These are phyloP conservation scores for Ophiocordyceps camponoti-floridani DNA, from an alignment of 2,329 filamentous ascomycete species.

Conservation along the genomic window DNA sequence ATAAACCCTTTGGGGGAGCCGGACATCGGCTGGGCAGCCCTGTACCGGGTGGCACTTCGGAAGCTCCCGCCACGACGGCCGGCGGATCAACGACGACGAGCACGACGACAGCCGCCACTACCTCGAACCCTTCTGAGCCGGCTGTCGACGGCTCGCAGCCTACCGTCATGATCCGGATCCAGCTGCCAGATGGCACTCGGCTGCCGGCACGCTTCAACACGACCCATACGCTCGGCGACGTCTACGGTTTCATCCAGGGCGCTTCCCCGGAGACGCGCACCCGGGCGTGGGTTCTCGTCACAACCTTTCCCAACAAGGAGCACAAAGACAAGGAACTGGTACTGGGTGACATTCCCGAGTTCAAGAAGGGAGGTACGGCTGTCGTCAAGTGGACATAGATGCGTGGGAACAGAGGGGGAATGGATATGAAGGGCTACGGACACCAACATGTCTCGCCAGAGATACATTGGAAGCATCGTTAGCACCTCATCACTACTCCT, in stretches of 20 bases:
- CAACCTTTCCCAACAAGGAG: conserved; percentile 71
- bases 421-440: neutral
- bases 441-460: neutral
- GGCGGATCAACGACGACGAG: conserved; percentile 12
- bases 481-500: no score
- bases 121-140: conserved; percentile 14
- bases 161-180: conserved; percentile 53
- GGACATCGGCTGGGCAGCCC: conserved; percentile 63
- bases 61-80: conserved; percentile 8
- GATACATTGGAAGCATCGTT: no score
- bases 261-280: conserved; percentile 36
- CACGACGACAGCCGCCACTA: conserved; percentile 17
- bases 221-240: conserved; percentile 56
- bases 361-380: conserved; percentile 47
- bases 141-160: conserved; percentile 47
- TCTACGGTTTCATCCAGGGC: conserved; percentile 58
- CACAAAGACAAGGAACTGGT: conserved; percentile 47
- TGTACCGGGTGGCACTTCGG: conserved; percentile 39
- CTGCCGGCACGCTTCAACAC: conserved; percentile 71
- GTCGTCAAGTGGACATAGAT: conserved; percentile 39
- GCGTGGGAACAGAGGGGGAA: neutral
- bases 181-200: conserved; percentile 60
- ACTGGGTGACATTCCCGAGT: conserved; percentile 42
- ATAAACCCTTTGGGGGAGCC: conserved; percentile 55
- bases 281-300: conserved; percentile 58